Evolutionary conservation across 768 basidiomycete genomes (phyloP).

Genomic region (Pilatotrama ljubarskyi): DNA sequence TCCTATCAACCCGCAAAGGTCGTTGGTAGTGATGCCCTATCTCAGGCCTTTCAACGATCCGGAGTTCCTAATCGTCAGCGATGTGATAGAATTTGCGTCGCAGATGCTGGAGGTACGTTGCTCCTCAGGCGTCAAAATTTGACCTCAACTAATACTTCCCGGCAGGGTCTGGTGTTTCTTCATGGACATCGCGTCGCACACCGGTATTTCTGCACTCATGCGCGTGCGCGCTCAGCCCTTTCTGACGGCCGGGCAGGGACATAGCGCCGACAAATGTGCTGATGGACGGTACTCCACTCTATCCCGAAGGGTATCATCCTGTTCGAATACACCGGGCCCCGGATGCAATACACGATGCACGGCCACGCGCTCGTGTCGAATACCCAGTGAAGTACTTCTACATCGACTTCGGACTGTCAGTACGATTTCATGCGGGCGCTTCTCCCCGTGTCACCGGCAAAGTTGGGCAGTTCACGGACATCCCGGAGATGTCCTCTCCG

Average conservation of each 20-base stretch:
- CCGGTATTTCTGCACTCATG: neutral
- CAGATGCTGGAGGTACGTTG: conserved; percentile 6
- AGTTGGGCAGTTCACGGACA: conserved; percentile 19
- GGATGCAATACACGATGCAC: conserved; percentile 34
- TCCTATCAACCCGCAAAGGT: neutral
- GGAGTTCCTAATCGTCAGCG: conserved; percentile 3
- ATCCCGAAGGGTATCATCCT: conserved; percentile 23
- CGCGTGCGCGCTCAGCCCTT: neutral
- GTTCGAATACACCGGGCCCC: conserved; percentile 31
- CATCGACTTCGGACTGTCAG: conserved; percentile 24
- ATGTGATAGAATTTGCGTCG: conserved; percentile 16
- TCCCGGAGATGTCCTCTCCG: conserved; percentile 22
- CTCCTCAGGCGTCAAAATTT: neutral
- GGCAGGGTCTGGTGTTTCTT: conserved; percentile 20
- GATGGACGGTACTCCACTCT: conserved; percentile 24
- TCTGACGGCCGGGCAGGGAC: conserved; percentile 3
- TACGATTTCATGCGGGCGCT: conserved; percentile 19
- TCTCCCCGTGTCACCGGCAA: conserved; percentile 7
- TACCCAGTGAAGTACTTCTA: conserved; percentile 34
- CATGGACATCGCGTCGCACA: conserved; percentile 20
- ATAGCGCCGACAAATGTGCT: conserved; percentile 21
- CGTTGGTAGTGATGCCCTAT: conserved; percentile 24
- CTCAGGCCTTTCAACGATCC: conserved; percentile 22
- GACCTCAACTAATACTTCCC: neutral
- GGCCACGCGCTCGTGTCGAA: conserved; percentile 34